Base-by-base conservation (phyloP, 73 alveolate species). In the Loxodes magnus region DNA sequence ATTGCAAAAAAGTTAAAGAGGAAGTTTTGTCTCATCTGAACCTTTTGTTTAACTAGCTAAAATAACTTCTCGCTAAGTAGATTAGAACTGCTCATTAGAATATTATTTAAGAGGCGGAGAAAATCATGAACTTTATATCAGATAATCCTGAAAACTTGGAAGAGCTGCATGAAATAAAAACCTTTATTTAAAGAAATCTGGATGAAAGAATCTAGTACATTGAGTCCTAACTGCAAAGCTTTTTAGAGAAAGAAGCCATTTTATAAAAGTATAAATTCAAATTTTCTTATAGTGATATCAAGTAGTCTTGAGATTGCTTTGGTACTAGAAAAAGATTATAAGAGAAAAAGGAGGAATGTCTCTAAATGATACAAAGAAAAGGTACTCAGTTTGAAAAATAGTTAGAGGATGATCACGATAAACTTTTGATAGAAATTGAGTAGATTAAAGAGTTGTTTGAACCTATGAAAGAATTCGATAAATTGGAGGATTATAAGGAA, bases 251-350 rank as follows among this genome's bases (percentile, higher is more conserved):
- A 30, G 38, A 75, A 63, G 72, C 76, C 7, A 61, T 80, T 4
- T 51, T 80, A 38, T 88, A 80, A 41, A 76, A 77, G 12, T 55
- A 74, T 56, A 43, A 73, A 42, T 60, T 57, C 25, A 78, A 74
- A 41, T 48, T 79, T 4, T 34, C 71, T 4, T 73, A 61, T 24
- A 77, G 67, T 49, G 74, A 73, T 34, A 74, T 71, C 74, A 74
- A 59, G 10, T 37, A 72, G 19, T 56, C 80, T 5, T 79, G 93
- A 84, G 74, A 67, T n/a, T 66, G 78, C 1, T 71, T 65, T 57
- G 82, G 82, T 3, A 57, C 42, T 64, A 84, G 82, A 6, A 63
- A 57, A 21, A 73, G 77, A 25, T 46, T 81, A 1, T 55, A 56
- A 42, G 46, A 65, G 34, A 66, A 71, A 3, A 64, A 70, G 55